Evolutionary conservation across 2,329 filamentous ascomycete species (phyloP), one percentile per base, ranked within the genome.

Genomic region (Colletotrichum gloeosporioides): DNA sequence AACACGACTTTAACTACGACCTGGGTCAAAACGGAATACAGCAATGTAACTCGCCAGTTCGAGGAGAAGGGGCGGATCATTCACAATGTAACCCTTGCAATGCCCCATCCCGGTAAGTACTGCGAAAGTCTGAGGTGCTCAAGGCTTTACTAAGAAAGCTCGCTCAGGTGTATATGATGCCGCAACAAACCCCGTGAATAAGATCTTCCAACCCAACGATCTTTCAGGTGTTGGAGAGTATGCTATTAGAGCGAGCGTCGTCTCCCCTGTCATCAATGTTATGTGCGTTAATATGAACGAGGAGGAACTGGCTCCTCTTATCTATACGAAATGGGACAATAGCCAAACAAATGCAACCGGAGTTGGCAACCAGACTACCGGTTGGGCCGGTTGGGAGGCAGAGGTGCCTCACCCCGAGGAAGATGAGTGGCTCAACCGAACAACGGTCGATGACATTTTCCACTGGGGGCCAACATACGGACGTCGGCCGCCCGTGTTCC

Each of bases 41-140:
- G 88, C 39, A 87, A 95, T 71, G 89, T 92, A 22, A 87, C 87
- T 0, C 82, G 85, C 5, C 85, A 87, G 0, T 93, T 89, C 6
- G 81, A 87, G 6, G 81, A 87, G 13, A 82, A 90, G 69, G 84
- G 86, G 0, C 88, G 94, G 31, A 88, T 94, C 49, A 86, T 96
- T 79, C 95, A 96, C 81, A 96, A 96, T 78, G 91, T 95, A 31
- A 94, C 93, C 0, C 88, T 96, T 78, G 94, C 94, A 0, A 93
- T 96, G 89, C 95, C 95, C 0, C 95, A 97, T 79, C 88, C 92
- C 1, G 92, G 86, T 59, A 68, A 68, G 77, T 36, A 32, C 4
- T 3, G 7, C 18, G 12, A 13, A 8, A 15, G n/a, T 13, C 44
- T 25, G n/a, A 53, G n/a, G n/a, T 13, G 12, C 29, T 12, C 13